Base-by-base conservation (phyloP, 2,329 filamentous ascomycete genomes). In the Lachnellula suecica region DNA sequence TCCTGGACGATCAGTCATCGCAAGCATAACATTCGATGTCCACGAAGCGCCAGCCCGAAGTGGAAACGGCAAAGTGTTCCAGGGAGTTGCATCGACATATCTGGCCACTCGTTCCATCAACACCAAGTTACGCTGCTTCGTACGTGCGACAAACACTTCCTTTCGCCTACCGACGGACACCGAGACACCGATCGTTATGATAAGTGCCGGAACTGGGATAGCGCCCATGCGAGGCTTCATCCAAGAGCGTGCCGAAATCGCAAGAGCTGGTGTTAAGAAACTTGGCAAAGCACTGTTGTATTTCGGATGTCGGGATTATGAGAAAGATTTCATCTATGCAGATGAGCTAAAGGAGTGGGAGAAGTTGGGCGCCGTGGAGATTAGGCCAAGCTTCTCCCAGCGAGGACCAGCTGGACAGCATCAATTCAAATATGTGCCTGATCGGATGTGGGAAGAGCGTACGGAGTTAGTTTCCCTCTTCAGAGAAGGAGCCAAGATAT, bases 51-150 rank as follows among this genome's bases (percentile, higher is more conserved):
- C 31, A n/a, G 45, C 31, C 13, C 25, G 15, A 15, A 17, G 13
- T n/a, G 34, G 45, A 8, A n/a, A 38, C n/a, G 43, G 43, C 9
- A 35, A 35, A 13, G 38, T 20, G 4, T 47, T 47, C n/a, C 15
- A 20, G 2, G 46, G 85, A 46, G 83, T 87, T 1, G 81, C 84
- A 2, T 82, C 81, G 0, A 79, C 72, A 50, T 87, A 84, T 67
- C 75, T 88, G 9, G 74, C 79, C 2, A 70, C 50, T 13, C 50
- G 44, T 19, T 9, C 22, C 4, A 10, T 29, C 4, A 35, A 20
- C 23, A 37, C 47, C 19, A 20, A n/a, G 4, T 42, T 72, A 96
- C 15, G 76, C 71, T 22, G 76, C 95, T 17, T 75, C 78, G 2
- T 65, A 85, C 58, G 71, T 79, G 73, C 63, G 68, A 51, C 29